These are phyloP conservation scores for Yamagishiella unicocca DNA, from an alignment of 139 green algal genomes.

Conservation along the genomic window DNA sequence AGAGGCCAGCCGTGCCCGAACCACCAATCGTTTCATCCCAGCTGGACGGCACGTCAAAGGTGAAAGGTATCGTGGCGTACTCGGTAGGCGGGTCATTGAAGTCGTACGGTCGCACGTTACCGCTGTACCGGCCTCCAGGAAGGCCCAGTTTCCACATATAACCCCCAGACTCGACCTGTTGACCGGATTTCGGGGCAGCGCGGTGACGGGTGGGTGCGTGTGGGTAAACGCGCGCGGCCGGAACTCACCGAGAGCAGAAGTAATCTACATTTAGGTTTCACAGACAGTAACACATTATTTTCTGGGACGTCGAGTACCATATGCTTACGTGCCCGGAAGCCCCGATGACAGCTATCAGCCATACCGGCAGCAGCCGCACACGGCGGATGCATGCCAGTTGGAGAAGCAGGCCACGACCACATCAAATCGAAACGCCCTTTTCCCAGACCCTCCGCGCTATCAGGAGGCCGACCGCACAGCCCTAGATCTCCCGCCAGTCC, in stretches of 20 bases:
- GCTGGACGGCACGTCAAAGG: neutral
- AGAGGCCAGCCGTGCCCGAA: neutral
- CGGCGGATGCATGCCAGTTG: neutral
- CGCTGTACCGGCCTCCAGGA: neutral
- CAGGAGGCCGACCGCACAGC: neutral
- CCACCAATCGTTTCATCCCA: neutral
- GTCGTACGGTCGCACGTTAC: slow-evolving; percentile 6
- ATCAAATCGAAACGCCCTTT: neutral
- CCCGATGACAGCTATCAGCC: neutral
- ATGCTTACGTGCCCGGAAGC: neutral
- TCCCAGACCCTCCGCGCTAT: neutral
- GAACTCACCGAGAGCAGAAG: neutral
- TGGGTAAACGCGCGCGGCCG: neutral
- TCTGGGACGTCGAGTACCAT: neutral
- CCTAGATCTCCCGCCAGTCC: too few relatives aligned
- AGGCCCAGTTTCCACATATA: neutral
- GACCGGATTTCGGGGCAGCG: neutral
- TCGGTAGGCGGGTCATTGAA: neutral
- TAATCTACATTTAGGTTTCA: neutral
- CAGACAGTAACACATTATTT: neutral
- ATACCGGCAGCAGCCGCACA: neutral
- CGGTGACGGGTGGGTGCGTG: neutral
- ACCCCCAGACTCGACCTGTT: neutral
- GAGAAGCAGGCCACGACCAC: neutral
- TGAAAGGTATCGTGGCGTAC: neutral